Base-by-base conservation (phyloP, 805 yeast species). In the Lipomyces yamadae region DNA sequence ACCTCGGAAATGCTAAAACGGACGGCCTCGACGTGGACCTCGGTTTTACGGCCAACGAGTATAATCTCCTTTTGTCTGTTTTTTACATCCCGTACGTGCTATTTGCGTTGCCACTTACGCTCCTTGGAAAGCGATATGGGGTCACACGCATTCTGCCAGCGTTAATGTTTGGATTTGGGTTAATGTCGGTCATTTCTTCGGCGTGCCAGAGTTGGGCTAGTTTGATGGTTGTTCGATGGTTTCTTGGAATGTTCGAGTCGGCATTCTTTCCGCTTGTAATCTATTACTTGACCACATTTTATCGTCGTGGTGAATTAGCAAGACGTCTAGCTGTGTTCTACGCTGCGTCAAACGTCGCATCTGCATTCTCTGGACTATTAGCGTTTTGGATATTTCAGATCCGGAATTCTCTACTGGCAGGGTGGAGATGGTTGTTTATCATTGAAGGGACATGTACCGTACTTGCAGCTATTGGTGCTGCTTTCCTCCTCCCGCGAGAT, bases 311-410 rank as follows among this genome's bases (percentile, higher is more conserved):
- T 59, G 87, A 85, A 70, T 79, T 82, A 66, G 85, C 85, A 3
- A 76, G 79, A 33, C 77, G 88, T 58, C 77, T 82, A 67, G 81
- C 85, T 4, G 79, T 81, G 63, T 80, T 85, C 56, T 84, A 84
- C 72, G 78, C 83, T 42, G 82, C 85, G 35, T 83, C 88, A 8
- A 83, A 85, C 65, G 73, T 85, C 52, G 82, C 87, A 7, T 83
- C 85, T 58, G 86, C 87, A 0, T 85, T 86, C 75, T 87, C 88
- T 55, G 89, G 89, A 13, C 75, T 86, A 74, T 70, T 85, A 76
- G 80, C 84, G 1, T 80, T 75, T 70, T 87, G 85, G n/a, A 79
- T 86, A 4, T 81, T 82, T 71, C 84, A 82, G 70, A 81, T 82
- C 63, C 71, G 78, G 59, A 69, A 73, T 57, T 72, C 77, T 32